Evolutionary conservation across 805 yeast species (phyloP).

Genomic region (Nakazawaea wickerhamii): DNA sequence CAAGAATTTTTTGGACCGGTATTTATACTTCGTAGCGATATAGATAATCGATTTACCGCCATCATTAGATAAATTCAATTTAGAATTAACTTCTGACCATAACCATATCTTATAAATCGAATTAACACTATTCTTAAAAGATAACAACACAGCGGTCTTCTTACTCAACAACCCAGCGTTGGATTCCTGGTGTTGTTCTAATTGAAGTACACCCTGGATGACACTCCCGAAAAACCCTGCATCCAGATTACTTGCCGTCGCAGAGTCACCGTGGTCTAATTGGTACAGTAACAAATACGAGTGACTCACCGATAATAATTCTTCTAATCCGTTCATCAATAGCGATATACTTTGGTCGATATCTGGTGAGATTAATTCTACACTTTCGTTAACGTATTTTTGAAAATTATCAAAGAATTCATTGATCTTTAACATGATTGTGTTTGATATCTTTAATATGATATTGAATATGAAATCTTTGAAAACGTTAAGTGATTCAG

Average conservation of each 20-base stretch:
- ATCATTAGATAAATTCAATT: slow-evolving; percentile 13
- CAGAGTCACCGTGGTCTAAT: slow-evolving; percentile 5
- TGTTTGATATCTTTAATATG: slow-evolving; percentile 46
- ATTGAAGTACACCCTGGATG: slow-evolving; percentile 74
- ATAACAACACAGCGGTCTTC: slow-evolving; percentile 49
- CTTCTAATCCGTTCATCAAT: slow-evolving; percentile 57
- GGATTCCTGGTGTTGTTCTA: slow-evolving; percentile 54
- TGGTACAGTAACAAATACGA: slow-evolving; percentile 34
- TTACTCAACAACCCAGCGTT: slow-evolving; percentile 46
- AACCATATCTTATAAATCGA: slow-evolving; percentile 64
- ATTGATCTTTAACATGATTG: slow-evolving; percentile 37
- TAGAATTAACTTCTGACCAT: slow-evolving; percentile 47
- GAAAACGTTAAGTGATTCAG: slow-evolving; percentile 46
- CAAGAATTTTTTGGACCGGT: slow-evolving; percentile 58
- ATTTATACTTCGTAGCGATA: slow-evolving; percentile 58
- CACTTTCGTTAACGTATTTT: slow-evolving; percentile 11
- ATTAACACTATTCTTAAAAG: slow-evolving; percentile 55
- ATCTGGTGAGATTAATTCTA: slow-evolving; percentile 23
- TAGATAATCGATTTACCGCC: slow-evolving; percentile 33
- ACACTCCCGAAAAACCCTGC: slow-evolving; percentile 59
- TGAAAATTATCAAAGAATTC: slow-evolving; percentile 26
- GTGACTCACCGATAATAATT: slow-evolving; percentile 54
- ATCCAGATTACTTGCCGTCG: slow-evolving; percentile 22
- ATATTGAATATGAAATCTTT: slow-evolving; percentile 50
- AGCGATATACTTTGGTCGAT: slow-evolving; percentile 40